phyloP scores from a whole-genome alignment of 495 filamentous ascomycete genomes.

The Xylaria venustula region DNA sequence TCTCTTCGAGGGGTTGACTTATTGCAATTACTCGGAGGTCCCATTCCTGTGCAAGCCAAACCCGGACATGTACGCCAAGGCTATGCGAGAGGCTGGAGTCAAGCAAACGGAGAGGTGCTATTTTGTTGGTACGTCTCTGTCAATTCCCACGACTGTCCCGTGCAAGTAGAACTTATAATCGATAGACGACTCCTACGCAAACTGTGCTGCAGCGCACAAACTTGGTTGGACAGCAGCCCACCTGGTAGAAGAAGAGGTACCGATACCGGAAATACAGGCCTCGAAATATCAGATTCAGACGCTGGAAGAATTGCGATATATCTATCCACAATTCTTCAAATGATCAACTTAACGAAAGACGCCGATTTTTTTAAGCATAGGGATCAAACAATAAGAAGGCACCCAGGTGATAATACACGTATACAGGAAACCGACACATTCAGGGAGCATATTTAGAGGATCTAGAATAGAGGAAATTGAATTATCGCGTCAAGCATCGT shows the following conservation, averaged over 20 bases:
- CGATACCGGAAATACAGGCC: slow-evolving; percentile 56
- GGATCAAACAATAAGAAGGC: not conserved
- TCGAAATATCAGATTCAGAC: slow-evolving; percentile 67
- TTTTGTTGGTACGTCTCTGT: slow-evolving; percentile 71
- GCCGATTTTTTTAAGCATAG: not conserved
- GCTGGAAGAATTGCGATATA: slow-evolving; percentile 66
- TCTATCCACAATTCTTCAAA: slow-evolving; percentile 81
- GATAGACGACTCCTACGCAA: slow-evolving; percentile 77
- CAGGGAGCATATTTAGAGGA: not conserved
- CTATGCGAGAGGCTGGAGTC: slow-evolving; percentile 63
- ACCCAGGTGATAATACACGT: not conserved
- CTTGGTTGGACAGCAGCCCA: slow-evolving; percentile 81
- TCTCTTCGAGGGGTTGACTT: slow-evolving; percentile 89
- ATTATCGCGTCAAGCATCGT: not conserved
- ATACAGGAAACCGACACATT: not conserved
- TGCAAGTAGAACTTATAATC: slow-evolving; percentile 12
- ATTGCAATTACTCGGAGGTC: slow-evolving; percentile 73
- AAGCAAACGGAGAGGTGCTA: slow-evolving; percentile 63
- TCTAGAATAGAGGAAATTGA: not conserved
- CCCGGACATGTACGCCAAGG: slow-evolving; percentile 80
- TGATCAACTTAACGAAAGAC: slow-evolving; percentile 10
- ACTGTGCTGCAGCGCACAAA: slow-evolving; percentile 66
- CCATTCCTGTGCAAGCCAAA: slow-evolving; percentile 83
- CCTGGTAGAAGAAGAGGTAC: slow-evolving; percentile 70
- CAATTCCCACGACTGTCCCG: slow-evolving; percentile 6